Percentiles rank a stretch among this genome's conserved stretches.
These are phyloP conservation scores for Chrysophaeum taylorii DNA, from an alignment of 352 stramenopile genomes.

Conservation along the genomic window DNA sequence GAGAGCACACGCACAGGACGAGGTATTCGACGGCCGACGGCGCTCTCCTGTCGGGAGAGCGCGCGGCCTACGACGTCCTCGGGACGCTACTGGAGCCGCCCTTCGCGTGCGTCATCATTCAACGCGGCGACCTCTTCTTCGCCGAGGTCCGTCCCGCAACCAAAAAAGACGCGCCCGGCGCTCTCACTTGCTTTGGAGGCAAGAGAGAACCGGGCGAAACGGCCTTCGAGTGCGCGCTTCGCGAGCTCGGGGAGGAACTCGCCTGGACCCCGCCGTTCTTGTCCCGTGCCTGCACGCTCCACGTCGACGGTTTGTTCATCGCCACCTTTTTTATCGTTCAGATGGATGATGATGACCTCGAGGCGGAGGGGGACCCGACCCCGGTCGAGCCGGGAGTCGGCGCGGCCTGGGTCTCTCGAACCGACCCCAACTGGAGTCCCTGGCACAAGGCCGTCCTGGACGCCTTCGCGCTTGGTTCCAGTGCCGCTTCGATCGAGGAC, in stretches of 20 bases:
- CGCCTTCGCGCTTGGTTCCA: too few relatives aligned
- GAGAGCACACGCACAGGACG: too few relatives aligned
- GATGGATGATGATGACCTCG: background rate
- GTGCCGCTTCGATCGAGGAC: too few relatives aligned
- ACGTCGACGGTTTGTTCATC: constrained; percentile 5
- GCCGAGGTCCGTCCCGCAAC: background rate
- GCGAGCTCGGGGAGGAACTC: constrained; percentile 7
- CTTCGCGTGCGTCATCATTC: constrained; percentile 6
- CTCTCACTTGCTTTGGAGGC: constrained; percentile 5
- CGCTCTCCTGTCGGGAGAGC: background rate
- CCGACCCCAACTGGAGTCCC: background rate
- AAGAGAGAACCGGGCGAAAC: constrained; percentile 6
- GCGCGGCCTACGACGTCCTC: too few relatives aligned
- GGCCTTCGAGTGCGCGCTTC: background rate
- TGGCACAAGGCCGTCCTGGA: background rate
- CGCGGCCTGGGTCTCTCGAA: background rate
- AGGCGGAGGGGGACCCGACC: too few relatives aligned
- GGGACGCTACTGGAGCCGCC: background rate
- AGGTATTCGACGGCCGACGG: too few relatives aligned
- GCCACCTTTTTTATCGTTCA: background rate
- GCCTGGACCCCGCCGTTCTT: background rate
- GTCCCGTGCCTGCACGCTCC: background rate
- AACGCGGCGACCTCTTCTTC: background rate
- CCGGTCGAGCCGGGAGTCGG: background rate
- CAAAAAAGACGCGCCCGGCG: background rate